Evolutionary conservation across 129 eudicot species (phyloP), one percentile per base, ranked within the genome.

Genomic region (Artemisia annua): DNA sequence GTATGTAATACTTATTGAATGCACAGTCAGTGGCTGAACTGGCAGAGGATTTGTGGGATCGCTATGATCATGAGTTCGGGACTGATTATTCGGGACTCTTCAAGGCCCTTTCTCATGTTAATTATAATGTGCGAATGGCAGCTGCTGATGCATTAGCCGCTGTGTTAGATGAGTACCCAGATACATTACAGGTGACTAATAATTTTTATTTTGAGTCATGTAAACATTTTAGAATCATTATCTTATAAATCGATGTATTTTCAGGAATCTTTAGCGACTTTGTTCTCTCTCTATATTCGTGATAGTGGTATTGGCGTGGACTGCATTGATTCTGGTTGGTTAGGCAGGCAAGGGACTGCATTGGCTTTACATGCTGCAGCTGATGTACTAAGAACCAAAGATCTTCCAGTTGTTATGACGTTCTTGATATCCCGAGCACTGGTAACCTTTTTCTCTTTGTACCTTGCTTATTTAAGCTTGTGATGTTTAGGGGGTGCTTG

Each of bases 141-240:
- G 99, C 97, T 48, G 96, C 99, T 1, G 99, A 95, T 76, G 99
- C 91, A 48, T 79, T 95, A 76, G 97, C 99, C 71, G 94, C 99
- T 63, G 97, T 85, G 55, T 82, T 95, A 78, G 99, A 95, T 81
- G 99, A 95, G 78, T 79, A 91, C 60, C 99, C 97, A 30, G 97
- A 91, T 79, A 85, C 95, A 7, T 84, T 95, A 85, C 99, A 91
- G 88, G 99, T 95, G 60, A 78, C 24, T 18, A 22, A 32, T 9
- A 57, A 4, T 71, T 59, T 61, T 44, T 18, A 11, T 43, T 24
- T 79, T 75, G 28, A 48, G 30, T 39, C 32, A 3, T 39, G 61
- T n/a, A 54, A 68, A 52, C 28, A 9, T 19, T 3, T 67, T 19
- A 53, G 58, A 63, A 14, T 3, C 18, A 56, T 67, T 60, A 26